phyloP scores from a whole-genome alignment of 179 eudicot genomes.

The Camellia oleifera region DNA sequence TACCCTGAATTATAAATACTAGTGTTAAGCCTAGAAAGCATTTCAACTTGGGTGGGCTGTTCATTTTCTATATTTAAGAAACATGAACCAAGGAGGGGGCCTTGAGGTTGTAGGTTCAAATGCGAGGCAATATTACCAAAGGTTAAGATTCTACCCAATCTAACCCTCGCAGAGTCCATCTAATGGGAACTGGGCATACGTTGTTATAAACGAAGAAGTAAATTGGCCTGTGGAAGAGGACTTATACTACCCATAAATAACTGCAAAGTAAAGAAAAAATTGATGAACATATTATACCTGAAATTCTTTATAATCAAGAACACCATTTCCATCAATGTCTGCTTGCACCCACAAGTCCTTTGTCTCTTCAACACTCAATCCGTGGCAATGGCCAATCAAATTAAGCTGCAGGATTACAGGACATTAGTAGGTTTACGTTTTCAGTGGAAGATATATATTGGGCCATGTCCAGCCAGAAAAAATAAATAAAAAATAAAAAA shows the following conservation, averaged over 20 bases:
- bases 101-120: no score
- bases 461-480: background rate
- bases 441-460: background rate
- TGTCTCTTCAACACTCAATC: slow-evolving; percentile 70
- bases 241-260: background rate
- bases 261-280: background rate
- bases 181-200: no score
- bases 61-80: background rate
- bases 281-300: slow-evolving; percentile 38
- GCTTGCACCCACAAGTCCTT: slow-evolving; percentile 95
- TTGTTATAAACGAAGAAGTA: no score
- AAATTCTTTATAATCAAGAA: slow-evolving; percentile 76
- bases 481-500: no score
- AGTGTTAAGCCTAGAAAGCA: background rate
- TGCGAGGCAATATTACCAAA: no score
- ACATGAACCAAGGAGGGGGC: background rate
- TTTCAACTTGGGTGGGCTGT: background rate
- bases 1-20: background rate
- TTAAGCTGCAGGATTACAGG: slow-evolving; percentile 56
- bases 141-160: no score
- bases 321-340: slow-evolving; percentile 88
- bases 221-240: background rate
- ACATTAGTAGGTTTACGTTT: slow-evolving; percentile 12
- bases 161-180: no score
- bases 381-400: slow-evolving; percentile 66